Conservation (phyloP, 768 basidiomycete species). For the Xerocomus brunneocitrinus region DNA sequence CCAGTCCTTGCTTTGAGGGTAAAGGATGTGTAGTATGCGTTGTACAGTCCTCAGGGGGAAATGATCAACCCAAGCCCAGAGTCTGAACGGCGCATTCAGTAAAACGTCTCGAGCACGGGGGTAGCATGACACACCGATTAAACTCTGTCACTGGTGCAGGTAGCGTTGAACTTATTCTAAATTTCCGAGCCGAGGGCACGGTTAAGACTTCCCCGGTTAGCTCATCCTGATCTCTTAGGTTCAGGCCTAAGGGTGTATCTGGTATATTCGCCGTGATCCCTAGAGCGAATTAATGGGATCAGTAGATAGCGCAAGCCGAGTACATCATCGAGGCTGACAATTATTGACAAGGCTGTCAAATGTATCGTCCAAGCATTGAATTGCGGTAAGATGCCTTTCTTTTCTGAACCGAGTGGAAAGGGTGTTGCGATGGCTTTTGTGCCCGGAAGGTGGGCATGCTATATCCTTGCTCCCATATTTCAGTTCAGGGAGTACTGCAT, state of each 20-base stretch:
- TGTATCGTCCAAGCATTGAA: slow-evolving; percentile 22
- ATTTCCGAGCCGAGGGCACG: slow-evolving; percentile 30
- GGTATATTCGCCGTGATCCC: slow-evolving; percentile 30
- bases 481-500: slow-evolving; percentile 30
- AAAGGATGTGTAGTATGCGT: slow-evolving; percentile 41
- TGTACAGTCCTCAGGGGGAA: slow-evolving; percentile 32
- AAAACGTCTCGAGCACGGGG: neutral
- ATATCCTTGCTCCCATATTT: slow-evolving; percentile 23
- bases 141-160: slow-evolving; percentile 32
- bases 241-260: slow-evolving; percentile 22
- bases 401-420: slow-evolving; percentile 32
- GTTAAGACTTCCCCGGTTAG: slow-evolving; percentile 27
- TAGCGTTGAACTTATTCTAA: slow-evolving; percentile 21
- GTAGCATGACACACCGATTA: slow-evolving; percentile 20
- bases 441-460: slow-evolving; percentile 20
- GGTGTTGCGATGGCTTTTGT: slow-evolving; percentile 34
- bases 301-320: neutral
- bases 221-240: slow-evolving; percentile 23
- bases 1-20: slow-evolving; percentile 41
- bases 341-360: slow-evolving; percentile 28
- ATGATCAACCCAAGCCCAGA: slow-evolving; percentile 31
- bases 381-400: slow-evolving; percentile 30
- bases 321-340: slow-evolving; percentile 18
- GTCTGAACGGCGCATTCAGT: slow-evolving; percentile 11
- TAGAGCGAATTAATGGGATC: slow-evolving; percentile 3